Base-by-base conservation (phyloP, 1,284 basidiomycete species). In the Marasmius tenuissimus region DNA sequence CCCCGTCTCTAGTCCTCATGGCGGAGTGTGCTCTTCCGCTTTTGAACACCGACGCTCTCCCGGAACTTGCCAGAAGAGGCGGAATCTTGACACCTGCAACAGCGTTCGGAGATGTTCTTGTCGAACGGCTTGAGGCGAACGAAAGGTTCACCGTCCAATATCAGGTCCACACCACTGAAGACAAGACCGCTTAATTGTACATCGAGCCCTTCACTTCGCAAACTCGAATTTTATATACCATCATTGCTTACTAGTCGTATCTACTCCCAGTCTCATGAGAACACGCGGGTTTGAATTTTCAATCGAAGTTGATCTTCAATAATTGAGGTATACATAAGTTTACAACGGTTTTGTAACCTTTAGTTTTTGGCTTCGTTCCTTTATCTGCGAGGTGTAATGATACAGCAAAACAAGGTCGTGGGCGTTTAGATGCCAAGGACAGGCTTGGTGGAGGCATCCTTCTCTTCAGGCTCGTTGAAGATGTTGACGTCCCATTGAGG, bases 1-100 rank as follows among this genome's bases (percentile, higher is more conserved):
- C 34, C 51, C 47, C 40, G 10, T 33, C 42, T n/a, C 38, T 65
- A 92, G 92, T 85, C 47, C 85, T 95, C 80, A 80, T 93, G 33
- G 78, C 85, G 3, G 94, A 96, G 77, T 84, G 84, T 12, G 93
- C 91, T 0, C 80, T 96, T 8, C 81, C 83, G 6, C 78, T 94
- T 52, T 73, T 89, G 37, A 78, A 89, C 1, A 78, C 85, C 3
- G 76, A 79, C 4, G 74, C 76, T 11, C 81, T 92, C 2, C 83
- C 91, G 0, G 67, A 79, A 0, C 73, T 89, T 6, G 88, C 82
- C 1, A 78, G 75, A 37, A 68, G 77, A 59, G 94, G 94, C 16
- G 94, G 94, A 9, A 76, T 95, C 1, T 78, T 96, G 54, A 96
- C 94, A 1, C 86, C 93, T 0, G 84, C 88, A 67, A 86, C 85